phyloP scores from a whole-genome alignment of 2,329 filamentous ascomycete genomes.

The Niveomyces coronatus region DNA sequence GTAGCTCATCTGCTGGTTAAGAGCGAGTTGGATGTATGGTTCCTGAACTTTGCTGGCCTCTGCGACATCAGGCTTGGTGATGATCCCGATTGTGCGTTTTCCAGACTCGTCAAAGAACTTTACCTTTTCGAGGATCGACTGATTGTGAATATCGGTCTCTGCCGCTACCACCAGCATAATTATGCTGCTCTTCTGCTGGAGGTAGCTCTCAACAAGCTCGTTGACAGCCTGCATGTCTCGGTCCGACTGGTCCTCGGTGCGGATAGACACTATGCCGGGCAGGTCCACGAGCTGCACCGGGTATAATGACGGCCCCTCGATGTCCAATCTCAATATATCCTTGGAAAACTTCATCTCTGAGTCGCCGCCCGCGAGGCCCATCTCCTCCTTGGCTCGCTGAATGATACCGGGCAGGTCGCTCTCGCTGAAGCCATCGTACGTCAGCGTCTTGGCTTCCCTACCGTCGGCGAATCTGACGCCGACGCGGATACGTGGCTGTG shows the following conservation, averaged over 20 bases:
- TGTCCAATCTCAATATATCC: slow-evolving; percentile 31
- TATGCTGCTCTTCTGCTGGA: slow-evolving; percentile 40
- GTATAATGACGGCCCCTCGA: slow-evolving; percentile 27
- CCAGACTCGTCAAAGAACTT: slow-evolving; percentile 28
- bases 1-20: slow-evolving; percentile 15
- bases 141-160: slow-evolving; percentile 37
- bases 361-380: slow-evolving; percentile 32
- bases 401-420: slow-evolving; percentile 33
- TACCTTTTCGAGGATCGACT: slow-evolving; percentile 35
- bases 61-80: slow-evolving; percentile 42
- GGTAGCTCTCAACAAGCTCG: slow-evolving; percentile 34
- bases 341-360: slow-evolving; percentile 24
- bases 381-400: slow-evolving; percentile 32
- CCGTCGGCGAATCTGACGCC: slow-evolving; percentile 24
- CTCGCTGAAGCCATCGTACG: slow-evolving; percentile 24
- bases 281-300: slow-evolving; percentile 41
- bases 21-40: slow-evolving; percentile 21
- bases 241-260: slow-evolving; percentile 18
- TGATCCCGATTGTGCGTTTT: slow-evolving; percentile 38
- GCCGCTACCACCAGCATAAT: slow-evolving; percentile 42
- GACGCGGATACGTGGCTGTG: slow-evolving; percentile 23
- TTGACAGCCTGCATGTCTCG: slow-evolving; percentile 18
- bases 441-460: slow-evolving; percentile 17
- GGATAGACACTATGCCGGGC: slow-evolving; percentile 29
- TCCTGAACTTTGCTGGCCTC: slow-evolving; percentile 27